Percentiles rank a stretch among this genome's conserved stretches.
phyloP scores from a whole-genome alignment of 108 stramenopile genomes.

The Nannochloropsis salina region DNA sequence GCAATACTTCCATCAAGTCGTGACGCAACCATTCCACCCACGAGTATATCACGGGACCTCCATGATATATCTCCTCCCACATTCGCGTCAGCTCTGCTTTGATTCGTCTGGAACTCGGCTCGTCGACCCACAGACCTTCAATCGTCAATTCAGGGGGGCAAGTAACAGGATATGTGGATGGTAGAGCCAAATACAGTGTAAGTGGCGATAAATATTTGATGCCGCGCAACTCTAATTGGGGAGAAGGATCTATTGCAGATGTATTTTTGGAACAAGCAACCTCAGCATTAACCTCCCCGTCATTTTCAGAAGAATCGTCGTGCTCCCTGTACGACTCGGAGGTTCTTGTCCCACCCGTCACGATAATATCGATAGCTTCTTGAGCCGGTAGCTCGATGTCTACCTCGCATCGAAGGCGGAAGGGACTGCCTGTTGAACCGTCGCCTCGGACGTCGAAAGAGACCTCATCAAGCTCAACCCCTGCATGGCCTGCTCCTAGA shows the following conservation, averaged over 20 bases:
- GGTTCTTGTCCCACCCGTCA: not conserved
- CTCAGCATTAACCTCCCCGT: not conserved
- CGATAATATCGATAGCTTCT: not conserved
- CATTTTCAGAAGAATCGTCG: not conserved
- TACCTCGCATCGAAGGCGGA: not conserved
- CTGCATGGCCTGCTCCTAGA: not conserved
- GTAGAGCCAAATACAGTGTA: not conserved
- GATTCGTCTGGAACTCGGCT: not conserved
- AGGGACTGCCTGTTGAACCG: not conserved
- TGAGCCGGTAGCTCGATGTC: not conserved
- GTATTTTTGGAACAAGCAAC: not conserved
- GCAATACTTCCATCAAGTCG: not conserved
- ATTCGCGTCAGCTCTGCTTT: constrained; percentile 15
- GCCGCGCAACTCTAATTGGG: not conserved
- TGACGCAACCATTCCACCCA: not conserved
- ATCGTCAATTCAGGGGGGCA: not conserved
- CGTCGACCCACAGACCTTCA: not conserved
- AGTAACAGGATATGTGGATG: not conserved
- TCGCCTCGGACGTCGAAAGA: not conserved
- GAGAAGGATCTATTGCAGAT: not conserved
- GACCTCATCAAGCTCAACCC: not conserved
- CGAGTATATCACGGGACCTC: not conserved
- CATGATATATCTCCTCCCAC: constrained; percentile 2
- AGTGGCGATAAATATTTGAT: not conserved
- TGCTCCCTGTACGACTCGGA: no score